phyloP scores from a whole-genome alignment of 2,329 filamentous ascomycete species.

The Pseudogymnoascus sp. region DNA sequence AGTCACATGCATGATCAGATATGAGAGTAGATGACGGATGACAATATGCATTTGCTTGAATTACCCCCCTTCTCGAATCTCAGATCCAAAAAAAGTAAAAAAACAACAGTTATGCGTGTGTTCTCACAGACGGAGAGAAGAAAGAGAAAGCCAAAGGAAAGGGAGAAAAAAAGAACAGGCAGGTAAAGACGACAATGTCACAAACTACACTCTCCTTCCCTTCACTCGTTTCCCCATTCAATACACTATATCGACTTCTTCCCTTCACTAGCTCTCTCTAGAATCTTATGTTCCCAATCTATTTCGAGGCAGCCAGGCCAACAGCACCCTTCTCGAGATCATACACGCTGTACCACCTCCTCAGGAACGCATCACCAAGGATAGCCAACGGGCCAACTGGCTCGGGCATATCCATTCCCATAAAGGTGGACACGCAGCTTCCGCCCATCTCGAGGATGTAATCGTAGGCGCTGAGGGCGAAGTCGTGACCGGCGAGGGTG shows the following conservation, averaged over 20 bases:
- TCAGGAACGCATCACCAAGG: constrained; percentile 77
- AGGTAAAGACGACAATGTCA: background rate
- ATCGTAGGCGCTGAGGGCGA: constrained; percentile 79
- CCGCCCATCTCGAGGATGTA: constrained; percentile 95
- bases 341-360: constrained; percentile 92
- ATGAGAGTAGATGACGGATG: background rate
- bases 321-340: constrained; percentile 85
- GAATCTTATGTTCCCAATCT: background rate
- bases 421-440: constrained; percentile 94
- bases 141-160: background rate
- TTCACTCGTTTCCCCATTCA: background rate
- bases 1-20: background rate
- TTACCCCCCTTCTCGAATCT: constrained; percentile 4
- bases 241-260: background rate
- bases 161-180: background rate
- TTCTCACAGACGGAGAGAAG: background rate
- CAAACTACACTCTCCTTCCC: background rate
- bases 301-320: constrained; percentile 79
- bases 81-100: background rate
- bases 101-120: background rate
- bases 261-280: background rate
- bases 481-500: constrained; percentile 83
- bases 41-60: constrained; percentile 2
- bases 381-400: constrained; percentile 89
- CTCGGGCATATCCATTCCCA: constrained; percentile 83